phyloP scores from a whole-genome alignment of 2,329 filamentous ascomycete species.

The Rosellinia necatrix region DNA sequence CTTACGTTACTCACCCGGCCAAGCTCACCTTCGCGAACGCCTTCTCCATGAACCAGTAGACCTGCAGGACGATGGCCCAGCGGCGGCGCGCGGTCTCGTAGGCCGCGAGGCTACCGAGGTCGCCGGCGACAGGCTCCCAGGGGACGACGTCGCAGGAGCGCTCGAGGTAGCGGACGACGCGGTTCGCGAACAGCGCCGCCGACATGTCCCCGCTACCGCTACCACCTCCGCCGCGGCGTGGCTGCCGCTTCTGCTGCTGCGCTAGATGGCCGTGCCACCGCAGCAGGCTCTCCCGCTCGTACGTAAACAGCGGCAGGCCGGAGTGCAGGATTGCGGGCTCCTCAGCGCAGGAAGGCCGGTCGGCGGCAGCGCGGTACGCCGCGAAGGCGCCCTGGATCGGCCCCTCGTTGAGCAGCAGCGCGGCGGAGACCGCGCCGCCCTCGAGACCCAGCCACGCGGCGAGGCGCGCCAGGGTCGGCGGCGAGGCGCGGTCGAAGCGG shows the following conservation, averaged over 20 bases:
- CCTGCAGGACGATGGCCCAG: conserved; percentile 18
- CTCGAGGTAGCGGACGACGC: conserved; percentile 13
- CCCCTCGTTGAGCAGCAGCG: neutral
- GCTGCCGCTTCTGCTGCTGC: too few relatives aligned
- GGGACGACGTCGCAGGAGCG: neutral
- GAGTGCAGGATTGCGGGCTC: neutral
- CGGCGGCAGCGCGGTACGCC: neutral
- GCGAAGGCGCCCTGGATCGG: conserved; percentile 4
- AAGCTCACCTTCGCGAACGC: neutral
- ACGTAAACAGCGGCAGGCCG: conserved; percentile 6
- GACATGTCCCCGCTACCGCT: neutral
- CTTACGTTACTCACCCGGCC: too few relatives aligned
- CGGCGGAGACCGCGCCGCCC: neutral
- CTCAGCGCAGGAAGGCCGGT: neutral
- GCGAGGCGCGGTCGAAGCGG: neutral
- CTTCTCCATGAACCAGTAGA: conserved; percentile 22
- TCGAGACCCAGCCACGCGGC: conserved; percentile 3
- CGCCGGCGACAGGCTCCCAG: conserved; percentile 4
- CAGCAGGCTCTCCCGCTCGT: conserved; percentile 1
- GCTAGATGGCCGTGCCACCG: neutral
- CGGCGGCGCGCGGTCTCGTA: neutral
- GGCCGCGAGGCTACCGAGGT: neutral
- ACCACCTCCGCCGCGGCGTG: neutral
- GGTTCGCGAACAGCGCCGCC: conserved; percentile 19
- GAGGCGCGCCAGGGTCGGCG: neutral